Evolutionary conservation across 768 basidiomycete species (phyloP), one percentile per base, ranked within the genome.

Genomic region (Cubamyces lactineus): DNA sequence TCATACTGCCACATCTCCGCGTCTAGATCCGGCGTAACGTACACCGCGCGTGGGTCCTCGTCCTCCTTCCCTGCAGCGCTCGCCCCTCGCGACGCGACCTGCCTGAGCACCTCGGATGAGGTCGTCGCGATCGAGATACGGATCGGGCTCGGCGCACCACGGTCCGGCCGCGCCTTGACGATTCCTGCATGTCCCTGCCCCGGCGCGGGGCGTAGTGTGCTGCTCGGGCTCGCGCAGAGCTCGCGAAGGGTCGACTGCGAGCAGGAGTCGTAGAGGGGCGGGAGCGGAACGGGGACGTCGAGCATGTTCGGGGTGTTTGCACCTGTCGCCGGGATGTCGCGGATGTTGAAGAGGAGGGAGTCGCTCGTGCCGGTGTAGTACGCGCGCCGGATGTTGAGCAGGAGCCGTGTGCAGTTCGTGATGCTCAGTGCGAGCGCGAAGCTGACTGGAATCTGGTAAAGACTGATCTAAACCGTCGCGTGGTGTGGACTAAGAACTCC

Each of bases 381-480:
- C 26, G 69, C 71, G 42, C 69, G 66, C 15, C 73, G 69, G 57
- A 74, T 72, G 55, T 72, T 74, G 50, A 74, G 69, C 19, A 73
- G 66, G 19, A 73, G 68, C 5, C 72, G 70, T 0, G 72, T 71
- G 60, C 72, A 71, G 59, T 70, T 72, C 19, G 69, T 74, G 57
- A 73, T 64, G 26, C 71, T 70, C 40, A 74, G 69, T 5, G 70
- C 55, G 19, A 74, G 66, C 34, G 67, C 72, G 59, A 73, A 73
- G n/a, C 64, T 62, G 17, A 70, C 69, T 21, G 71, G 72, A n/a
- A 70, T 69, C 41, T 73, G 70, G 17, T 62, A 66, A 5, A 71
- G 65, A 28, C 70, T 59, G 53, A 70, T 63, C 73, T 74, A 61
- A 9, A 42, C 21, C 23, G 16, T 38, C 41, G 26, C 19, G 59